Evolutionary conservation across 495 filamentous ascomycete genomes (phyloP).

Genomic region (Barbatosphaeria neglecta): DNA sequence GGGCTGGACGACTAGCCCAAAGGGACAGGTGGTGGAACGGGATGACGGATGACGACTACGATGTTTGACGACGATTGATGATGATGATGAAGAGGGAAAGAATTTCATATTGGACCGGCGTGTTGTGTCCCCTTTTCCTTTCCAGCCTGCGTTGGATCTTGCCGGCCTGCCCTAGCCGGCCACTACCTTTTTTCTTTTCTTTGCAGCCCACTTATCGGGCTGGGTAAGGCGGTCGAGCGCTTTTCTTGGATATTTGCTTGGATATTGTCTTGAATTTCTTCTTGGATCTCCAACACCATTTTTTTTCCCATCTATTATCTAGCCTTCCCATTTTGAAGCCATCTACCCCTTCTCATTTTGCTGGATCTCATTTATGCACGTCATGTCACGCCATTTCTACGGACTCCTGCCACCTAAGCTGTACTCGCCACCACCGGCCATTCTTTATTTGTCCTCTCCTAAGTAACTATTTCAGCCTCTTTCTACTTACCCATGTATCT

Average conservation of each 20-base stretch:
- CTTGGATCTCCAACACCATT: too few species aligned
- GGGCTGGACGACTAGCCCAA: too few species aligned
- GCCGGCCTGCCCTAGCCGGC: too few species aligned
- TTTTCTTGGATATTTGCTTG: too few species aligned
- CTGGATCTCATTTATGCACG: too few species aligned
- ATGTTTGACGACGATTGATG: conserved; percentile 8
- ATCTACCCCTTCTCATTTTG: too few species aligned
- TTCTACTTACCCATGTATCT: background rate
- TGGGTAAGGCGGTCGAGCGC: too few species aligned
- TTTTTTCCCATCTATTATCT: too few species aligned
- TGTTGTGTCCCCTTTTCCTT: conserved; percentile 3
- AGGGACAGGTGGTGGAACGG: background rate
- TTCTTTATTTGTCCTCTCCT: background rate
- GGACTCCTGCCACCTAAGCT: background rate
- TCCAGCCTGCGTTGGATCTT: conserved; percentile 5
- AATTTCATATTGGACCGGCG: conserved; percentile 4
- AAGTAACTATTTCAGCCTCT: background rate
- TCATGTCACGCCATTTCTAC: background rate
- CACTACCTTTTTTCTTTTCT: too few species aligned
- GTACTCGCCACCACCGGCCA: background rate
- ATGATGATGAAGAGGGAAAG: conserved; percentile 7
- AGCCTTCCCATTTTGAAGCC: too few species aligned
- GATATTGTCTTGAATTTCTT: too few species aligned
- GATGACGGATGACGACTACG: conserved; percentile 2
- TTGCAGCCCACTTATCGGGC: too few species aligned